phyloP scores from a whole-genome alignment of 108 stramenopile genomes.

The Seminavis robusta region DNA sequence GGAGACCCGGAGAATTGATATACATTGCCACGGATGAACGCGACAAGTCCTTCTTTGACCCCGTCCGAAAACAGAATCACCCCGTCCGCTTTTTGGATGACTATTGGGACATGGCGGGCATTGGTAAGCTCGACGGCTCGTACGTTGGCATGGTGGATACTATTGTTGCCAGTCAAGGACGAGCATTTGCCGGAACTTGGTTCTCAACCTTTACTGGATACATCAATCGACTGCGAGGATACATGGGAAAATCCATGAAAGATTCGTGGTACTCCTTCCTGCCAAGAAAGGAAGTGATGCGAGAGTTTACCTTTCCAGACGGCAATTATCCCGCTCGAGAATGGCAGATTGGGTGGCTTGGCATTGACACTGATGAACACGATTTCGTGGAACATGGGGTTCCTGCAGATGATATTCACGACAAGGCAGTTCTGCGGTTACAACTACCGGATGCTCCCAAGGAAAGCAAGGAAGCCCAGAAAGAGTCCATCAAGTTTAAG shows the following conservation, averaged over 20 bases:
- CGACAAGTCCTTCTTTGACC: constrained; percentile 79
- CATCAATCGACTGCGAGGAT: constrained; percentile 76
- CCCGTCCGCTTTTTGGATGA: constrained; percentile 71
- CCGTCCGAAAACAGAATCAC: constrained; percentile 58
- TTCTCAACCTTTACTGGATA: constrained; percentile 89
- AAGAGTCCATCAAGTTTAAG: too few relatives aligned
- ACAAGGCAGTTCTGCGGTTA: constrained; percentile 6
- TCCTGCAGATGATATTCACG: constrained; percentile 14
- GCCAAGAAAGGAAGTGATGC: constrained; percentile 51
- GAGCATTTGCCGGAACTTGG: constrained; percentile 87
- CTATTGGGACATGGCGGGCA: constrained; percentile 42
- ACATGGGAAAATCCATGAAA: constrained; percentile 63
- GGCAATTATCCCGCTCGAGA: constrained; percentile 54
- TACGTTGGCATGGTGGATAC: constrained; percentile 87
- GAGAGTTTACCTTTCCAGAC: constrained; percentile 40
- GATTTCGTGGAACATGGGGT: too few relatives aligned
- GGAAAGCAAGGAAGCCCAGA: constrained; percentile 17
- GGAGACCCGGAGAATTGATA: constrained; percentile 42
- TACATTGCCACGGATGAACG: constrained; percentile 83
- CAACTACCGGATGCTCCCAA: background rate
- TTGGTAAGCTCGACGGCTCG: constrained; percentile 44
- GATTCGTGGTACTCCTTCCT: constrained; percentile 54
- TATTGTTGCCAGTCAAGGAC: constrained; percentile 70
- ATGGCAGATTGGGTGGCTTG: constrained; percentile 71
- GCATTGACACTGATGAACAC: constrained; percentile 68